Percentiles rank a stretch among this genome's conserved stretches.
phyloP scores from a whole-genome alignment of 2,329 filamentous ascomycete genomes.

The Fusarium mangiferae region DNA sequence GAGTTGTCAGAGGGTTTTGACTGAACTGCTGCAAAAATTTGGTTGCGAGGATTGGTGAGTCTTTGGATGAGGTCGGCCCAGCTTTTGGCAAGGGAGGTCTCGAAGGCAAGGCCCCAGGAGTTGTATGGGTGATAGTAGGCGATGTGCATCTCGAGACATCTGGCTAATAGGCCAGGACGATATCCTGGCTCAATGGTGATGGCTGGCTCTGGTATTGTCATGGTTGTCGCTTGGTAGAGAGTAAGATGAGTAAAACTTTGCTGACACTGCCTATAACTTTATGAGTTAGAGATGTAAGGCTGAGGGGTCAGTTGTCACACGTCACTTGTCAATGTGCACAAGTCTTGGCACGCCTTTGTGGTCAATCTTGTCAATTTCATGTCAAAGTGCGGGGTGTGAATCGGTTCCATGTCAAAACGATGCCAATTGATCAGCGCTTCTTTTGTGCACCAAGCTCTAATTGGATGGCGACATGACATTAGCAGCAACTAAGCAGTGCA shows the following conservation, averaged over 20 bases:
- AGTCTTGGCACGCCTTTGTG: not conserved
- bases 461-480: not conserved
- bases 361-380: not conserved
- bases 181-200: constrained; percentile 23
- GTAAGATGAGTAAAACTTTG: not conserved
- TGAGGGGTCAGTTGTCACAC: not conserved
- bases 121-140: constrained; percentile 21
- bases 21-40: constrained; percentile 24
- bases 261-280: not conserved
- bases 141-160: constrained; percentile 33
- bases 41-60: constrained; percentile 22
- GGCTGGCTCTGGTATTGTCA: not conserved
- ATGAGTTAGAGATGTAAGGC: not conserved
- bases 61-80: constrained; percentile 29
- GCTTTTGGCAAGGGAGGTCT: constrained; percentile 17
- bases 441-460: not conserved
- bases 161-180: constrained; percentile 23
- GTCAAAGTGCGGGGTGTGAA: not conserved
- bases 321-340: not conserved
- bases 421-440: no score
- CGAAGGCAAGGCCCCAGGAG: constrained; percentile 20
- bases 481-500: not conserved
- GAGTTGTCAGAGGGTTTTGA: not conserved
- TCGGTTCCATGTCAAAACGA: no score
- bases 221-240: not conserved